phyloP scores from a whole-genome alignment of 495 filamentous ascomycete genomes.

The Talaromyces thailandensis region DNA sequence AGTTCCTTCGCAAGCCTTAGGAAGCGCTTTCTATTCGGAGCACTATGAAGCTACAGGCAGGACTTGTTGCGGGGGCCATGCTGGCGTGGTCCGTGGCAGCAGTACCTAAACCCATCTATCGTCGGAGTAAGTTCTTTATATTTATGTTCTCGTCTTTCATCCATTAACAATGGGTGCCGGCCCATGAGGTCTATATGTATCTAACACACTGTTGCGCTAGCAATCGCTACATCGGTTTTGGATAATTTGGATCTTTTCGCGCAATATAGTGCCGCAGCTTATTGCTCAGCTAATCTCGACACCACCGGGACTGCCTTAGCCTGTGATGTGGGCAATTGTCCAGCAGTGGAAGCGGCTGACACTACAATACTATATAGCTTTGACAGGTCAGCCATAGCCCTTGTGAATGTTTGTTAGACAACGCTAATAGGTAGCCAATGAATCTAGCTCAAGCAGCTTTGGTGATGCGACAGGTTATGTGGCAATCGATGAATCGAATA shows the following conservation, averaged over 20 bases:
- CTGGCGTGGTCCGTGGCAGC: neutral
- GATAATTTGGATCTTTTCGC: conserved; percentile 46
- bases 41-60: neutral
- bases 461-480: conserved; percentile 59
- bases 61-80: neutral
- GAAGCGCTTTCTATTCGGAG: neutral
- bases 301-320: conserved; percentile 34
- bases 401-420: neutral
- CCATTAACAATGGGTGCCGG: neutral
- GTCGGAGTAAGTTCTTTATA: neutral
- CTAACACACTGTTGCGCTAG: conserved; percentile 1
- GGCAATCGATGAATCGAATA: conserved; percentile 47
- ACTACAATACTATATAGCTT: conserved; percentile 46
- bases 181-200: neutral
- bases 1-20: neutral
- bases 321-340: conserved; percentile 48
- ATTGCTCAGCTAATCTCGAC: conserved; percentile 46
- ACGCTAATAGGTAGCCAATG: neutral
- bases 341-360: conserved; percentile 40
- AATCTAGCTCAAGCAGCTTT: conserved; percentile 29
- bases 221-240: conserved; percentile 8
- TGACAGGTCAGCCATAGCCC: conserved; percentile 36
- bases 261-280: conserved; percentile 56
- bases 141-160: neutral
- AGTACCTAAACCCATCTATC: neutral